phyloP scores from a whole-genome alignment of 78 protist genomes.

The Dictyostelium capitatum region DNA sequence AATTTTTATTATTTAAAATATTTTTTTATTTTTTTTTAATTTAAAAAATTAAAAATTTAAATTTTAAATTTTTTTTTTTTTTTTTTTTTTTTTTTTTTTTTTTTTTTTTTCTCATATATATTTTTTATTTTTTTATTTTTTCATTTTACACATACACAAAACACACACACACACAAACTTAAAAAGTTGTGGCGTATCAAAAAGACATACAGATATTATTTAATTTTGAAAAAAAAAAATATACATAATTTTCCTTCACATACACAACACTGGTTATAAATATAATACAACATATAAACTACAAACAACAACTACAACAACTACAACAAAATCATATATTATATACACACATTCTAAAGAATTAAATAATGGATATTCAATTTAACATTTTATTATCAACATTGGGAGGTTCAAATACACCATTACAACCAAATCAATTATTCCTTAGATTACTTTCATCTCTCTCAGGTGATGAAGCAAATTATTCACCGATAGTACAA shows the following conservation, averaged over 20 bases:
- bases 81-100: conserved; percentile 9
- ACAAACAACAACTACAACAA: too few species aligned
- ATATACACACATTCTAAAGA: too few species aligned
- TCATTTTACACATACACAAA: not conserved
- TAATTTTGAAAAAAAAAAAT: too few species aligned
- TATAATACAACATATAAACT: too few species aligned
- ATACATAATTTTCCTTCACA: not conserved
- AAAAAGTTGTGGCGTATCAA: too few species aligned
- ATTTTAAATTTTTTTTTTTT: conserved; percentile 2
- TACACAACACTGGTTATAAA: too few species aligned
- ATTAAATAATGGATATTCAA: conserved; percentile 47
- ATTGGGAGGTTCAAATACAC: not conserved
- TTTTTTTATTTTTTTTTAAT: too few species aligned
- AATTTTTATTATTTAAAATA: too few species aligned
- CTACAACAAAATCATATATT: too few species aligned
- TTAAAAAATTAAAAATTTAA: not conserved
- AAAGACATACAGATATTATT: too few species aligned
- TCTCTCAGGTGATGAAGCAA: not conserved
- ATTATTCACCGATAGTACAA: conserved; percentile 47
- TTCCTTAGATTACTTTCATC: conserved; percentile 26
- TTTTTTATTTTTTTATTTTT: not conserved
- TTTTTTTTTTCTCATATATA: not conserved
- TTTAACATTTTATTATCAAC: conserved; percentile 19
- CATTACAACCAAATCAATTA: conserved; percentile 8
- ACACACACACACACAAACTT: too few species aligned